These are phyloP conservation scores for Colletotrichum lindemuthianum DNA, from an alignment of 2,329 filamentous ascomycete genomes.

Conservation along the genomic window DNA sequence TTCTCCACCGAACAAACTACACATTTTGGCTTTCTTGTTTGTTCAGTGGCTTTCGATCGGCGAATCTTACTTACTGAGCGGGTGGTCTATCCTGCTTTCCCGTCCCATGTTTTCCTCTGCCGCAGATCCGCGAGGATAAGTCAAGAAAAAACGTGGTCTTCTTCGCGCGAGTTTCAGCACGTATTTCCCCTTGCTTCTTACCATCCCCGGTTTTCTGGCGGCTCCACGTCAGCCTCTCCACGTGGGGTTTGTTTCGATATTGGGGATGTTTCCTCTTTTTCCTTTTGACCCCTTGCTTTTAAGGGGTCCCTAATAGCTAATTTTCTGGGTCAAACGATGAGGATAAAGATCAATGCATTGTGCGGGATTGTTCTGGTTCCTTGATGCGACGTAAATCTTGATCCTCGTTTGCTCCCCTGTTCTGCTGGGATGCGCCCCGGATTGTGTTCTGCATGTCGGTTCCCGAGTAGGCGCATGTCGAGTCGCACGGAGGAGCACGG, in stretches of 20 bases:
- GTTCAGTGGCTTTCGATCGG: constrained; percentile 2
- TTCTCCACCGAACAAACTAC: constrained; percentile 27
- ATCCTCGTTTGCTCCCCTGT: background rate
- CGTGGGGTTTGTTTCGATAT: constrained; percentile 3
- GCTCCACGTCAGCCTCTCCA: constrained; percentile 14
- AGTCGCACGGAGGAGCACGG: constrained; percentile 6
- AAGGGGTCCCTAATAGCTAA: no score
- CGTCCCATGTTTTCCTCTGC: background rate
- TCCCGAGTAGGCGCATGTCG: constrained; percentile 1
- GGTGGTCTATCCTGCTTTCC: no score
- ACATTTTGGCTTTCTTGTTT: constrained; percentile 6
- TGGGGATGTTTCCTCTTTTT: background rate
- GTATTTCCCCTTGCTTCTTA: constrained; percentile 4
- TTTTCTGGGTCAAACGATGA: no score
- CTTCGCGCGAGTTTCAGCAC: background rate
- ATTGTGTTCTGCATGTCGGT: constrained; percentile 4
- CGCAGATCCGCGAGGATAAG: no score
- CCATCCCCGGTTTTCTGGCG: background rate
- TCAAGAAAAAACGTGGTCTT: no score
- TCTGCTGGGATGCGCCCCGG: background rate
- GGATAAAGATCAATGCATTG: no score
- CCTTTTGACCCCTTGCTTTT: background rate
- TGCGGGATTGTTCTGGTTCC: no score
- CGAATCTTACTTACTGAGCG: background rate
- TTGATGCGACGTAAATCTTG: no score